Conservation (phyloP, 2,329 filamentous ascomycete species). For the Hypomyces rosellus region DNA sequence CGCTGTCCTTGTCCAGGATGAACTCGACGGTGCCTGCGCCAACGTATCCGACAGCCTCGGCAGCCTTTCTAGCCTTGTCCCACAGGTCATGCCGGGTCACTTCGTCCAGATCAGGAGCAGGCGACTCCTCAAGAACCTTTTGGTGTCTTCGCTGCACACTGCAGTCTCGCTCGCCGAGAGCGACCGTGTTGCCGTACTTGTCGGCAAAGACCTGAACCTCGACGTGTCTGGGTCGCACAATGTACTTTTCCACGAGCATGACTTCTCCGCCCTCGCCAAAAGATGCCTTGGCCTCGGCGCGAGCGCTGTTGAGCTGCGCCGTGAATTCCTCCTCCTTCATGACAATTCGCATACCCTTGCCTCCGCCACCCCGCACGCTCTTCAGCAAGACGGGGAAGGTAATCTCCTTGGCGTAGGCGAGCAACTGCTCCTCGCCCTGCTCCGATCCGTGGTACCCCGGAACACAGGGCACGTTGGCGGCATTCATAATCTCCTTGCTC, state of each 20-base stretch:
- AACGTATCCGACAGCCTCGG: conserved; percentile 76
- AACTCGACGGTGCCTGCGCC: conserved; percentile 88
- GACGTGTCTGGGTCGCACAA: conserved; percentile 72
- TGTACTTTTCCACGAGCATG: conserved; percentile 80
- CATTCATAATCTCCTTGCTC: conserved; percentile 94
- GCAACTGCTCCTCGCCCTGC: conserved; percentile 58
- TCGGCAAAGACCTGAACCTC: conserved; percentile 91
- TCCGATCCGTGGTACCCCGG: conserved; percentile 89
- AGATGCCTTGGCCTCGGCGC: conserved; percentile 67
- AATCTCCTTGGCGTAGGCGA: conserved; percentile 65
- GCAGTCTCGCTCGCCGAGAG: conserved; percentile 84
- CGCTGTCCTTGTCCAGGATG: conserved; percentile 76
- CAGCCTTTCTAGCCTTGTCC: conserved; percentile 59
- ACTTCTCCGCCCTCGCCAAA: conserved; percentile 77
- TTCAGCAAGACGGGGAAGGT: conserved; percentile 70
- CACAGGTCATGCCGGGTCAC: conserved; percentile 55
- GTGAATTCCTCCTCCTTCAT: conserved; percentile 61
- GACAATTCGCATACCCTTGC: conserved; percentile 80
- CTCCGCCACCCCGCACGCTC: conserved; percentile 73
- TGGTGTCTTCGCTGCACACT: conserved; percentile 82
- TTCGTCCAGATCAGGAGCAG: conserved; percentile 61
- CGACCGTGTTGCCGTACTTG: conserved; percentile 67
- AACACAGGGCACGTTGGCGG: conserved; percentile 91
- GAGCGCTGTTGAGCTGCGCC: conserved; percentile 63
- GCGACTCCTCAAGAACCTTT: conserved; percentile 86